Percentiles rank a stretch among this genome's conserved stretches.
Evolutionary conservation across 169 alveolate genomes (phyloP).

Genomic region (Cryptosporidium parvum): DNA sequence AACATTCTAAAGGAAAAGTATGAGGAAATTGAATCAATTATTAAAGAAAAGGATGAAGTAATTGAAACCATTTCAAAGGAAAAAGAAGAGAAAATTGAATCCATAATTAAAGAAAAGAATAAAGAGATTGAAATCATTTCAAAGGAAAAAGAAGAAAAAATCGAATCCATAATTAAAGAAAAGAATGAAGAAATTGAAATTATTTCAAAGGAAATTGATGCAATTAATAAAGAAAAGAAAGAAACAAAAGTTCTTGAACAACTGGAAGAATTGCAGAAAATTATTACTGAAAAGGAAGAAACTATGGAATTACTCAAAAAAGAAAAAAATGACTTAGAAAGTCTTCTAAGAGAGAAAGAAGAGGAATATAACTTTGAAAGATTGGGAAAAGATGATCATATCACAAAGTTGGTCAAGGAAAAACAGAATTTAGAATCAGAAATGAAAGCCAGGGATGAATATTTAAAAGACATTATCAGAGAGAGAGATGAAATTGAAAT

Average conservation of each 20-base stretch:
- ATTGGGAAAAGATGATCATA: background rate
- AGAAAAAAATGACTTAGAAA: background rate
- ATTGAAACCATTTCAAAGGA: background rate
- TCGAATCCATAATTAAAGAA: background rate
- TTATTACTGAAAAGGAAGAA: slow-evolving; percentile 2
- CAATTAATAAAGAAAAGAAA: background rate
- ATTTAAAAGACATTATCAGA: background rate
- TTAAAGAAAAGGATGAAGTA: background rate
- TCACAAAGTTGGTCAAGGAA: background rate
- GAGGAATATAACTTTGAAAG: background rate
- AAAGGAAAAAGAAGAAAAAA: background rate
- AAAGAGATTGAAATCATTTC: background rate
- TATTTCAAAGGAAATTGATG: no score
- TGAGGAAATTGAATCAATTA: slow-evolving; percentile 10
- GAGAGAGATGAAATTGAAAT: background rate
- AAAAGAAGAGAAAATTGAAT: slow-evolving; percentile 26
- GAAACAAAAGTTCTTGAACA: background rate
- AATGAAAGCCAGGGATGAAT: background rate
- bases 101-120: background rate
- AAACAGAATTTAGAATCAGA: background rate
- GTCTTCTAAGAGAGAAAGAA: slow-evolving; percentile 21
- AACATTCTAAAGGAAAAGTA: background rate
- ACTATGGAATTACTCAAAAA: background rate
- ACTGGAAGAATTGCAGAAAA: slow-evolving; percentile 5
- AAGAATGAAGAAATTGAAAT: background rate